Evolutionary conservation across 2,329 filamentous ascomycete genomes (phyloP), one percentile per base, ranked within the genome.

Genomic region (Aspergillus amoenus): DNA sequence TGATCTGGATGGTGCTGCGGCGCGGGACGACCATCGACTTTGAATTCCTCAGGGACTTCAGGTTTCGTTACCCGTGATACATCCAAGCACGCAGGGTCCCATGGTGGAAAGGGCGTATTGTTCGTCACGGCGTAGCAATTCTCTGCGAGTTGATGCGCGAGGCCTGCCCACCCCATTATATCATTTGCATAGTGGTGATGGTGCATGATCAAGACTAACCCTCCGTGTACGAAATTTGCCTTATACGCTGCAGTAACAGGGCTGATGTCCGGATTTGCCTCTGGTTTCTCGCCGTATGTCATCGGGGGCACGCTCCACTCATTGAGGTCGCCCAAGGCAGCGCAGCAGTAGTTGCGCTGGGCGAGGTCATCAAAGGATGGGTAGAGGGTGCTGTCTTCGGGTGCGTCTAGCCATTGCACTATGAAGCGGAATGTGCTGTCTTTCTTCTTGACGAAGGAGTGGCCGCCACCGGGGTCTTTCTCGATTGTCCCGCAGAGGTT

Each of bases 171-270:
- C 3, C 74, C 76, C 70, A 76, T 77, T 0, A 77, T 64, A 58
- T 80, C 77, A 56, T 76, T 76, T 42, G 71, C 61, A 47, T 75
- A 80, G 55, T 80, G 78, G 44, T 80, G 78, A 49, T 68, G 64
- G 41, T 79, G 76, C 50, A 75, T 76, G 34, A 71, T 73, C 51
- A 80, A 71, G 8, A 80, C 68, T 1, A 79, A 57, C 0, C 77
- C 78, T 3, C 76, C 77, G 0, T 64, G 69, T 24, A 79, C 65
- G 41, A 80, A 75, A 61, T 74, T 80, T 0, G 72, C 73, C 52
- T 79, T 72, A 63, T 75, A 80, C 0, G 70, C 75, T 0, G 76
- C 66, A 0, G 70, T 62, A 1, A 68, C 56, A 2, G 77, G 76
- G 7, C 61, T 72, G 4, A 55, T 64, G 15, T 73, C 67, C 0